These are phyloP conservation scores for Coemansia sp. DNA, from an alignment of 192 early-diverging fungal species.

Conservation along the genomic window DNA sequence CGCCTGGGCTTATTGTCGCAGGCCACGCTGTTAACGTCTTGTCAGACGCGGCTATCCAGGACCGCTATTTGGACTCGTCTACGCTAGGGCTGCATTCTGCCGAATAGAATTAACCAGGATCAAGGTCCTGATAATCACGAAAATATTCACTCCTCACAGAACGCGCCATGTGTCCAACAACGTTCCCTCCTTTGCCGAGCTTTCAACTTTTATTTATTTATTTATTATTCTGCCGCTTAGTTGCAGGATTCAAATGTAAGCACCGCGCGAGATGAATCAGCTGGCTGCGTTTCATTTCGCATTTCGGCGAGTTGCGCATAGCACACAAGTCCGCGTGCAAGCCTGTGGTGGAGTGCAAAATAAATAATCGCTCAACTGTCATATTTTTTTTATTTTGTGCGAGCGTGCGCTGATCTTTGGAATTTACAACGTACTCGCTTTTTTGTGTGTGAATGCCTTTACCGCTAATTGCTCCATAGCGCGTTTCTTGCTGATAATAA, in stretches of 20 bases:
- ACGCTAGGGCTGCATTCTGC: constrained; percentile 43
- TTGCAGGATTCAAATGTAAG: constrained; percentile 14
- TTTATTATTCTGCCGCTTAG: background rate
- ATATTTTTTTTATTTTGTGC: too few relatives aligned
- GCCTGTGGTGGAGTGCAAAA: too few relatives aligned
- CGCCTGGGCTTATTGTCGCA: constrained; percentile 81
- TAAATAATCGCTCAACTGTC: too few relatives aligned
- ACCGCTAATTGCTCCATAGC: background rate
- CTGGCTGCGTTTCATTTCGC: background rate
- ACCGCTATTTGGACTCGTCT: constrained; percentile 44
- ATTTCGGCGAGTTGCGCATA: too few relatives aligned
- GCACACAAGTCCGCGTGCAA: too few relatives aligned
- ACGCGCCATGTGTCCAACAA: too few relatives aligned
- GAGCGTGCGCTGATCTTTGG: too few relatives aligned
- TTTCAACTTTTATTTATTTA: background rate
- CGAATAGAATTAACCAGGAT: constrained; percentile 22
- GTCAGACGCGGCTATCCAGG: constrained; percentile 46
- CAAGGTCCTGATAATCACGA: background rate
- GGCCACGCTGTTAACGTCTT: constrained; percentile 67
- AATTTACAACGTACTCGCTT: too few relatives aligned
- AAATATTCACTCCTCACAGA: background rate
- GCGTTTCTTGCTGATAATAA: background rate
- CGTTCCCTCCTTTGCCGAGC: background rate
- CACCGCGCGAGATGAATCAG: background rate
- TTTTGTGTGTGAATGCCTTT: background rate